These are phyloP conservation scores for Hortiboletus campestris DNA, from an alignment of 768 basidiomycete species.

Conservation along the genomic window DNA sequence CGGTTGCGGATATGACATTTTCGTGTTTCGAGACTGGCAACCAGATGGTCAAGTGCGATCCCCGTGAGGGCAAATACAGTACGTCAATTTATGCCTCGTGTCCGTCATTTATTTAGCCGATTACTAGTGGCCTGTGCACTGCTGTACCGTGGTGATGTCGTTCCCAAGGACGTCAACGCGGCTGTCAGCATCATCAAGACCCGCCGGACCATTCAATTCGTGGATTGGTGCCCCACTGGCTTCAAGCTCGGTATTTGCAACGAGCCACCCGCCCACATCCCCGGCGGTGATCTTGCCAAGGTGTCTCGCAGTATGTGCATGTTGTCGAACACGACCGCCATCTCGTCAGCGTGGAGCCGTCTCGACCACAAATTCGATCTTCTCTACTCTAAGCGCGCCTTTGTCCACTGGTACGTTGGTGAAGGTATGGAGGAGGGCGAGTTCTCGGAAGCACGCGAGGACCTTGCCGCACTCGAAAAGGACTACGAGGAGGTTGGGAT, in stretches of 20 bases:
- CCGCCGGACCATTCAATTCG: conserved; percentile 75
- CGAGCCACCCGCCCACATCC: conserved; percentile 72
- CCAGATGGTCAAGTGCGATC: conserved; percentile 82
- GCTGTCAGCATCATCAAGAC: conserved; percentile 75
- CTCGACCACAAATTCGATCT: conserved; percentile 79
- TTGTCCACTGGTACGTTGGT: conserved; percentile 66
- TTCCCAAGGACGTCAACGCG: conserved; percentile 75
- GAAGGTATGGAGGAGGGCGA: conserved; percentile 91
- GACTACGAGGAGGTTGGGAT: conserved; percentile 86
- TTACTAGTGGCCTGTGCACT: conserved; percentile 62
- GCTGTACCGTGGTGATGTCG: conserved; percentile 74
- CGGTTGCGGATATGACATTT: conserved; percentile 97
- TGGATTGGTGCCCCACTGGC: conserved; percentile 78
- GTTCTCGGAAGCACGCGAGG: conserved; percentile 98
- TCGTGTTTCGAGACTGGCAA: conserved; percentile 77
- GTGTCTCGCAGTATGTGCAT: conserved; percentile 76
- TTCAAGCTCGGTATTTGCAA: conserved; percentile 81
- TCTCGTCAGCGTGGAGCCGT: conserved; percentile 72
- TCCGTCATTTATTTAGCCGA: neutral
- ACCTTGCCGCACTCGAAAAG: conserved; percentile 99
- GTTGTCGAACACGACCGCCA: conserved; percentile 74
- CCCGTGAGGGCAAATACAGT: conserved; percentile 78
- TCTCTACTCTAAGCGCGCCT: conserved; percentile 64
- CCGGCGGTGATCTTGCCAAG: conserved; percentile 74
- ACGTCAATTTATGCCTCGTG: conserved; percentile 16